These are phyloP conservation scores for Madurella fahalii DNA, from an alignment of 2,329 filamentous ascomycete genomes.

Conservation along the genomic window DNA sequence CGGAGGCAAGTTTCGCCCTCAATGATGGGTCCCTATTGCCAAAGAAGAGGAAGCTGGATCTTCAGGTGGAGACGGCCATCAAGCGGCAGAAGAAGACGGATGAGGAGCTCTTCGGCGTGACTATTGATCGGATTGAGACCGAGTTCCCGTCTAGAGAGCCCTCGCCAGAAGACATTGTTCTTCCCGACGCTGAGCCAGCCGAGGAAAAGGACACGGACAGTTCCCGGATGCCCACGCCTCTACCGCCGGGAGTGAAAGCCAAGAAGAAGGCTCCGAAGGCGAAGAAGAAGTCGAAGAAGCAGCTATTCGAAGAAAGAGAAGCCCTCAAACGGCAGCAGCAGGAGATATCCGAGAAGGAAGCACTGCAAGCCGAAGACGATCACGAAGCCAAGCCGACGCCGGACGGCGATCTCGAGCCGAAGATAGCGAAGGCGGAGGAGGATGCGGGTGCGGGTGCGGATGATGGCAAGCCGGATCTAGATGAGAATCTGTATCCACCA, in stretches of 20 bases:
- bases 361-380: slow-evolving; percentile 32
- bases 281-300: slow-evolving; percentile 77
- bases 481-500: slow-evolving; percentile 49
- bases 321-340: slow-evolving; percentile 55
- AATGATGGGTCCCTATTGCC: slow-evolving; percentile 47
- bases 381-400: slow-evolving; percentile 35
- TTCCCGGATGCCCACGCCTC: slow-evolving; percentile 46
- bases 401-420: slow-evolving; percentile 32
- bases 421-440: slow-evolving; percentile 20
- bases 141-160: slow-evolving; percentile 45
- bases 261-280: slow-evolving; percentile 58
- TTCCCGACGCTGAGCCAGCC: slow-evolving; percentile 44
- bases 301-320: slow-evolving; percentile 65
- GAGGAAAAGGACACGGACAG: slow-evolving; percentile 46
- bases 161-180: slow-evolving; percentile 47
- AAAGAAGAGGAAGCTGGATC: slow-evolving; percentile 71
- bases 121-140: slow-evolving; percentile 49
- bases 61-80: slow-evolving; percentile 63
- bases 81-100: slow-evolving; percentile 79
- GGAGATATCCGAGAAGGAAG: slow-evolving; percentile 44
- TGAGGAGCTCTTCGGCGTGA: slow-evolving; percentile 70
- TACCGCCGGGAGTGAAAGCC: slow-evolving; percentile 39
- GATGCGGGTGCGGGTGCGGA: slow-evolving; percentile 18
- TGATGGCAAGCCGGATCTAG: slow-evolving; percentile 32
- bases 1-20: slow-evolving; percentile 66